Evolutionary conservation across 495 filamentous ascomycete genomes (phyloP).

Genomic region (Acidomyces sp.): DNA sequence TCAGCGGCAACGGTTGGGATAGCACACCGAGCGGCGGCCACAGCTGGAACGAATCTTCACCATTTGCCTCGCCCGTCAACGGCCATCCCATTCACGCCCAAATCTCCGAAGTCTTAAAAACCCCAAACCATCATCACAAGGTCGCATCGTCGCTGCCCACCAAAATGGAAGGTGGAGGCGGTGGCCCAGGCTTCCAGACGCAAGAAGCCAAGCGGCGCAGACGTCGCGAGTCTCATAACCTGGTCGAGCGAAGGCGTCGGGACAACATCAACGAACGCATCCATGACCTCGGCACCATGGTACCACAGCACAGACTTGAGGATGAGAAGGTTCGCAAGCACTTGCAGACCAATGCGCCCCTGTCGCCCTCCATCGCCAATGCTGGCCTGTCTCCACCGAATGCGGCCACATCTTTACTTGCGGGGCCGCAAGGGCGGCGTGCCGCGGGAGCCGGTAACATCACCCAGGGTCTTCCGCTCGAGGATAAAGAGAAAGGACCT

Average conservation of each 20-base stretch:
- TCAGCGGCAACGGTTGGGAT: constrained; percentile 42
- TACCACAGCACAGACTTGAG: constrained; percentile 83
- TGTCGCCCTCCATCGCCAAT: constrained; percentile 60
- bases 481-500: constrained; percentile 96
- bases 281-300: constrained; percentile 85
- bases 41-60: constrained; percentile 63
- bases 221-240: constrained; percentile 86
- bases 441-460: constrained; percentile 64
- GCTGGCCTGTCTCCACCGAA: constrained; percentile 52
- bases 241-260: constrained; percentile 83
- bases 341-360: constrained; percentile 73
- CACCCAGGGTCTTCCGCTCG: constrained; percentile 75
- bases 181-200: constrained; percentile 41
- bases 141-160: constrained; percentile 53
- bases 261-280: constrained; percentile 99
- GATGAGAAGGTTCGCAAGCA: constrained; percentile 96
- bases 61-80: constrained; percentile 42
- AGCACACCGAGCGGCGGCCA: constrained; percentile 61
- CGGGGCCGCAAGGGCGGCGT: constrained; percentile 68
- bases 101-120: constrained; percentile 57
- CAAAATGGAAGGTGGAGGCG: constrained; percentile 48
- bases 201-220: constrained; percentile 88
- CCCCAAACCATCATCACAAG: constrained; percentile 39
- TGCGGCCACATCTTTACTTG: constrained; percentile 80
- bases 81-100: constrained; percentile 37